A percentile compares a stretch with the other conserved stretches of the same genome.
phyloP scores from a whole-genome alignment of 495 filamentous ascomycete species.

The Delitschia confertaspora region DNA sequence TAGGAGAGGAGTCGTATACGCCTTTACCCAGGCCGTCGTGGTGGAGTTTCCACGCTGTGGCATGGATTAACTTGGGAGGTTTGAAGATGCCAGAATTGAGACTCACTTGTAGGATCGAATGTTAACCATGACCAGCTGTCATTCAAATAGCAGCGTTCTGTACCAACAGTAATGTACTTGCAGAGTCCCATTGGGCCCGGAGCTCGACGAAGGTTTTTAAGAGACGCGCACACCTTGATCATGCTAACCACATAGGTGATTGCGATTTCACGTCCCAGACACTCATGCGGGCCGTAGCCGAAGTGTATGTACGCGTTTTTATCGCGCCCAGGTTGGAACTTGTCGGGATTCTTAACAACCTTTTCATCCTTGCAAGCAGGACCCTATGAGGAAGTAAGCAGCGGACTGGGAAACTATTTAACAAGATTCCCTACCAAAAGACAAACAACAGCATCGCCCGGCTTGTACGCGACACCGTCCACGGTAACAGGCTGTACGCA shows the following conservation, averaged over 20 bases:
- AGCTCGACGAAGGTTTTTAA: constrained; percentile 35
- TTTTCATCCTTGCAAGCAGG: not conserved
- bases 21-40: too few relatives aligned
- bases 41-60: too few relatives aligned
- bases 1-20: too few relatives aligned
- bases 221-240: constrained; percentile 32
- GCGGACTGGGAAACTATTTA: too few relatives aligned
- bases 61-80: too few relatives aligned
- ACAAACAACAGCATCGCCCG: not conserved
- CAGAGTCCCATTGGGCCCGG: constrained; percentile 35
- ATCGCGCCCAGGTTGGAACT: not conserved
- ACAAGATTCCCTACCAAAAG: too few relatives aligned
- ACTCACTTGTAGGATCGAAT: constrained; percentile 27
- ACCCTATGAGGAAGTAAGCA: too few relatives aligned
- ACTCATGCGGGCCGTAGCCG: constrained; percentile 33
- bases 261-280: constrained; percentile 29
- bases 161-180: constrained; percentile 33
- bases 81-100: too few relatives aligned
- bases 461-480: not conserved
- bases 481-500: not conserved
- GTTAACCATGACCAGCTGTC: constrained; percentile 37
- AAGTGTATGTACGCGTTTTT: constrained; percentile 12
- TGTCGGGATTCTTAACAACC: too few relatives aligned
- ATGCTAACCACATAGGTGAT: constrained; percentile 27
- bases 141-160: constrained; percentile 34